Percentiles rank a stretch among this genome's conserved stretches.
Evolutionary conservation across 2,329 filamentous ascomycete genomes (phyloP).

Genomic region (Penicillium paneum): DNA sequence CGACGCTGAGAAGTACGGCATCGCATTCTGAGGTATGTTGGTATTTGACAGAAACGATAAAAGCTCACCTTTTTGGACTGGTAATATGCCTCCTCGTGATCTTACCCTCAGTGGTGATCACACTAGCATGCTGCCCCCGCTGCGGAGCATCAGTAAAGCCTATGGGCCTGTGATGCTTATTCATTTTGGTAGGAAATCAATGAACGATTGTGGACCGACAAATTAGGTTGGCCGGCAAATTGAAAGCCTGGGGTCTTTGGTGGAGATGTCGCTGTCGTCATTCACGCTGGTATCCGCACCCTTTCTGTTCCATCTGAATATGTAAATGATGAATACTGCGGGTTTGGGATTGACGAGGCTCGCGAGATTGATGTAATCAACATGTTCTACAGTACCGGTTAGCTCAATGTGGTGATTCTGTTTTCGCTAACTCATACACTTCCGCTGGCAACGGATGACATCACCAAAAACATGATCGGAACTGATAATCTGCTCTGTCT

Average conservation of each 20-base stretch:
- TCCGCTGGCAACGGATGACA: no score
- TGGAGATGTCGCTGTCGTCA: slow-evolving; percentile 71
- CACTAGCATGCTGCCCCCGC: slow-evolving; percentile 48
- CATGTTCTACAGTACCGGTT: no score
- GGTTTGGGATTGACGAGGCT: slow-evolving; percentile 58
- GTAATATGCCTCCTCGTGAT: slow-evolving; percentile 60
- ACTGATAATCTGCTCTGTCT: slow-evolving; percentile 74
- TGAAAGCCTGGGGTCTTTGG: slow-evolving; percentile 77
- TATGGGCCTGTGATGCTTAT: slow-evolving; percentile 67
- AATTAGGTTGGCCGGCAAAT: slow-evolving; percentile 41
- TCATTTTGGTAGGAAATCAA: slow-evolving; percentile 53
- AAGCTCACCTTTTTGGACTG: no score
- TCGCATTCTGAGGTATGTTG: slow-evolving; percentile 71
- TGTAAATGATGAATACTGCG: slow-evolving; percentile 80
- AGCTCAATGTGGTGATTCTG: no score
- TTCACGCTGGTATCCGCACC: slow-evolving; percentile 82
- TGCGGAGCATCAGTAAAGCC: slow-evolving; percentile 59
- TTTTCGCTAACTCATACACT: no score
- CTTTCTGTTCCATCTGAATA: slow-evolving; percentile 76
- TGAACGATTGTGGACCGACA: background rate
- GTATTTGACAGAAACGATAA: background rate
- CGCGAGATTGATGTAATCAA: no score
- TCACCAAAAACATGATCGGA: slow-evolving; percentile 66
- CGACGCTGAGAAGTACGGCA: slow-evolving; percentile 70
- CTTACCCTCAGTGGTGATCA: slow-evolving; percentile 64